A percentile compares a stretch with the other conserved stretches of the same genome.
phyloP scores from a whole-genome alignment of 805 yeast species.

The Starmera caribaea region DNA sequence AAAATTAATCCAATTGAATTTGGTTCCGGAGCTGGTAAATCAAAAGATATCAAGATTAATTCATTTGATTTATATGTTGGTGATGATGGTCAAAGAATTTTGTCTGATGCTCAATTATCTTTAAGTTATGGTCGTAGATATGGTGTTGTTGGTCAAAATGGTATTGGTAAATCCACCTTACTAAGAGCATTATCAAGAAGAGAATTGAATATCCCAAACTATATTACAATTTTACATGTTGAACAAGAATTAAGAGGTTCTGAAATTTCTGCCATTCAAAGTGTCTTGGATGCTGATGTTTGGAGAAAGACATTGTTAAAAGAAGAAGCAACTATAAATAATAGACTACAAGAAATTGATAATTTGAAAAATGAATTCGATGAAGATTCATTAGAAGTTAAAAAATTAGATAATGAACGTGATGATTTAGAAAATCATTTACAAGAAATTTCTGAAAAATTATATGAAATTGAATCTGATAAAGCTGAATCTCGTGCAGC shows the following conservation, averaged over 20 bases:
- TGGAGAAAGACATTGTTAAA: conserved; percentile 87
- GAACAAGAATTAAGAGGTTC: conserved; percentile 97
- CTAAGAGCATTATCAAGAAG: conserved; percentile 87
- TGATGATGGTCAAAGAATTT: conserved; percentile 79
- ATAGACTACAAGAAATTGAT: conserved; percentile 70
- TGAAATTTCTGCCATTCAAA: conserved; percentile 81
- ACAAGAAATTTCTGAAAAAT: conserved; percentile 70
- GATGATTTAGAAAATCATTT: conserved; percentile 76
- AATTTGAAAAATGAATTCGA: conserved; percentile 60
- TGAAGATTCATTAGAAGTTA: conserved; percentile 63
- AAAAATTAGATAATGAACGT: conserved; percentile 80
- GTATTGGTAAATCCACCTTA: conserved; percentile 97
- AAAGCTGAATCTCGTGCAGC: conserved; percentile 98
- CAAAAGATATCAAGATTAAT: conserved; percentile 93
- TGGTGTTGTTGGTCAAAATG: conserved; percentile 97
- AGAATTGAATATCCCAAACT: conserved; percentile 90
- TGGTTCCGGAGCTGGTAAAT: conserved; percentile 85
- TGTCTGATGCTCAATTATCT: conserved; percentile 79
- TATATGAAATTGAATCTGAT: conserved; percentile 91
- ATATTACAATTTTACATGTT: conserved; percentile 90
- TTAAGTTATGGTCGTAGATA: conserved; percentile 89
- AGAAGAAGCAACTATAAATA: conserved; percentile 69
- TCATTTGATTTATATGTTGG: conserved; percentile 93
- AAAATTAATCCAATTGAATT: conserved; percentile 92
- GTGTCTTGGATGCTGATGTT: conserved; percentile 98